These are phyloP conservation scores for Cladophialophora psammophila DNA, from an alignment of 2,329 filamentous ascomycete species.

Conservation along the genomic window DNA sequence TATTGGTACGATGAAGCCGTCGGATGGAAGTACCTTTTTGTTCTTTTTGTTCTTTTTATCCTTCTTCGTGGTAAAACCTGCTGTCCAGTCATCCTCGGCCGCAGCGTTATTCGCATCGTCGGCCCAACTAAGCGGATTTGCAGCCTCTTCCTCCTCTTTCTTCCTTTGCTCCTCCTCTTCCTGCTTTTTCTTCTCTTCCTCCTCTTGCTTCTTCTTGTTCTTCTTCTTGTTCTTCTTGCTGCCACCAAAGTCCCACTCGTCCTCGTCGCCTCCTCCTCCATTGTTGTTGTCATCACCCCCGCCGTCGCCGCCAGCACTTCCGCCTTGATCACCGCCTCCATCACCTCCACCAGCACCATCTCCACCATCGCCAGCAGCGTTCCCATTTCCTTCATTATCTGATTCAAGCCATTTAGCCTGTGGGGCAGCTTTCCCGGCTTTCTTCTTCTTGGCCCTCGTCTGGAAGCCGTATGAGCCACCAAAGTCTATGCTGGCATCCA, in stretches of 20 bases:
- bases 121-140: slow-evolving; percentile 53
- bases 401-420: slow-evolving; percentile 54
- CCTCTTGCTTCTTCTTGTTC: slow-evolving; percentile 45
- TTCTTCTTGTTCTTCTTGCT: slow-evolving; percentile 49
- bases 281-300: slow-evolving; percentile 49
- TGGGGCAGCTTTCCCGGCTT: slow-evolving; percentile 54
- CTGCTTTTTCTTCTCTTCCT: slow-evolving; percentile 43
- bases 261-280: slow-evolving; percentile 53
- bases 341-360: slow-evolving; percentile 47
- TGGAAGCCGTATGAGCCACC: slow-evolving; percentile 41
- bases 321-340: slow-evolving; percentile 35
- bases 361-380: slow-evolving; percentile 45
- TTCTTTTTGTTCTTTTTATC: slow-evolving; percentile 60
- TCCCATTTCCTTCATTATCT: slow-evolving; percentile 55
- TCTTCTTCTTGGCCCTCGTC: slow-evolving; percentile 53
- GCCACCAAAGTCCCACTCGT: slow-evolving; percentile 48
- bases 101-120: slow-evolving; percentile 52
- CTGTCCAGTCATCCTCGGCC: slow-evolving; percentile 60
- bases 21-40: slow-evolving; percentile 57
- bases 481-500: slow-evolving; percentile 51
- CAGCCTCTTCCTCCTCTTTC: slow-evolving; percentile 45
- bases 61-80: slow-evolving; percentile 53
- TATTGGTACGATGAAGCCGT: background rate
- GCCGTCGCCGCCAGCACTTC: slow-evolving; percentile 43
- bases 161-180: slow-evolving; percentile 46